phyloP scores from a whole-genome alignment of 2,329 filamentous ascomycete species.

The Epichloe festucae region DNA sequence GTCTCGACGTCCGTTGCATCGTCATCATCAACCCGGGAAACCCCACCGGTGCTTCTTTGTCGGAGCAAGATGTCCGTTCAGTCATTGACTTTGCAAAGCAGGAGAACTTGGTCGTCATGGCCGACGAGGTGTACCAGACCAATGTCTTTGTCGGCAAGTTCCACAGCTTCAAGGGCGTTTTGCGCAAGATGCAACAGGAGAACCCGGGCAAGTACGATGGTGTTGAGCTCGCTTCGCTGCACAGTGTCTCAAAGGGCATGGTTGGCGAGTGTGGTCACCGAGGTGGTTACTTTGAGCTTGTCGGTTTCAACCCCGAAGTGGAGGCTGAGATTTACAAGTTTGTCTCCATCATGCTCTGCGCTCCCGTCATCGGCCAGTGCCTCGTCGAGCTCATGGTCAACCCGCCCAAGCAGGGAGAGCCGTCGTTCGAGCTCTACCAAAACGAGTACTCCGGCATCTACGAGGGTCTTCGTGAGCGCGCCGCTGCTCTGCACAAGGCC shows the following conservation, averaged over 20 bases:
- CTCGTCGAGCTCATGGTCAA: constrained; percentile 97
- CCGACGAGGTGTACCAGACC: constrained; percentile 98
- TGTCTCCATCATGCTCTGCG: constrained; percentile 91
- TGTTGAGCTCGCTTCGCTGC: constrained; percentile 81
- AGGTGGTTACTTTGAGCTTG: constrained; percentile 93
- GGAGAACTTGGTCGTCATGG: constrained; percentile 78
- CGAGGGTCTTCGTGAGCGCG: constrained; percentile 63
- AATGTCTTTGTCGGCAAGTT: constrained; percentile 95
- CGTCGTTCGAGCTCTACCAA: constrained; percentile 72
- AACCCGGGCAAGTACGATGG: constrained; percentile 64
- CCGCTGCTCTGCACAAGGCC: constrained; percentile 74
- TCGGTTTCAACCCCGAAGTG: constrained; percentile 75
- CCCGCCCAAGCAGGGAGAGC: constrained; percentile 72
- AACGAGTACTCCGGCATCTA: constrained; percentile 77
- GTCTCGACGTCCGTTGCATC: constrained; percentile 80
- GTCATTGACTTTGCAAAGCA: constrained; percentile 81
- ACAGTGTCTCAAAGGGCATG: constrained; percentile 96
- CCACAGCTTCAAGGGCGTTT: constrained; percentile 84
- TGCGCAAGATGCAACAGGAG: constrained; percentile 69
- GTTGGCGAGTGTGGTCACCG: constrained; percentile 96
- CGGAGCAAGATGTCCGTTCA: constrained; percentile 62
- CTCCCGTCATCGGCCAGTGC: constrained; percentile 91
- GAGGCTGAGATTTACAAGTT: constrained; percentile 97
- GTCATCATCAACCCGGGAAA: constrained; percentile 98
- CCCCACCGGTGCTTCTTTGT: constrained; percentile 80